These are phyloP conservation scores for Nyssa sinensis DNA, from an alignment of 148 eudicot species.

Conservation along the genomic window DNA sequence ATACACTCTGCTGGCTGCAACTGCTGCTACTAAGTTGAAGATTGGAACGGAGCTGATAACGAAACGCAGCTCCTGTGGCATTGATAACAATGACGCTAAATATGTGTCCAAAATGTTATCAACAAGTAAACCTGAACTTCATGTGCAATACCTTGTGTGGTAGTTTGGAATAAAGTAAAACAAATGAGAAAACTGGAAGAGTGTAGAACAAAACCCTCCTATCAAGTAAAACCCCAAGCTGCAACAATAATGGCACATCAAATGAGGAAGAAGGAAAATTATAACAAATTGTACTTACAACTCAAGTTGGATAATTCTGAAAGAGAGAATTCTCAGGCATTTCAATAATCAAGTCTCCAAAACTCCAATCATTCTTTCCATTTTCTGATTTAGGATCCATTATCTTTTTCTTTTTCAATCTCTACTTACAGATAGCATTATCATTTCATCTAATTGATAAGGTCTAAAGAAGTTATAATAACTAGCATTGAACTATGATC, in stretches of 20 bases:
- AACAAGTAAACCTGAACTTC: not conserved
- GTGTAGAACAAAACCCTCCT: constrained; percentile 65
- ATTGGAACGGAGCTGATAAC: constrained; percentile 80
- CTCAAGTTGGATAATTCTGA: not conserved
- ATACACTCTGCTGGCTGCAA: constrained; percentile 93
- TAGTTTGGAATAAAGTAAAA: constrained; percentile 83
- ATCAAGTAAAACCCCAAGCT: constrained; percentile 78
- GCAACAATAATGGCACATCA: constrained; percentile 33
- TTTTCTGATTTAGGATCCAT: not conserved
- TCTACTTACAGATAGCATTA: not conserved
- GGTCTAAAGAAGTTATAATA: not conserved
- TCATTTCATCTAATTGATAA: not conserved
- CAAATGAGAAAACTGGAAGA: constrained; percentile 72
- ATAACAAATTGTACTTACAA: not conserved
- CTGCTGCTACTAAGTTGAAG: constrained; percentile 81
- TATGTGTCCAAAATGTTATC: constrained; percentile 1
- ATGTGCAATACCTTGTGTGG: constrained; percentile 81
- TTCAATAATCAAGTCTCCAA: not conserved
- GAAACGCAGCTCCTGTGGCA: constrained; percentile 89
- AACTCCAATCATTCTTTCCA: not conserved
- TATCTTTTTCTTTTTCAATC: not conserved
- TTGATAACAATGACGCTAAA: not conserved
- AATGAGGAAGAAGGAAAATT: constrained; percentile 7
- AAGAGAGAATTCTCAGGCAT: not conserved
- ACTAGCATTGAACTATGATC: not conserved